These are phyloP conservation scores for Myriosclerotinia scirpicola DNA, from an alignment of 2,329 filamentous ascomycete species.

Conservation along the genomic window DNA sequence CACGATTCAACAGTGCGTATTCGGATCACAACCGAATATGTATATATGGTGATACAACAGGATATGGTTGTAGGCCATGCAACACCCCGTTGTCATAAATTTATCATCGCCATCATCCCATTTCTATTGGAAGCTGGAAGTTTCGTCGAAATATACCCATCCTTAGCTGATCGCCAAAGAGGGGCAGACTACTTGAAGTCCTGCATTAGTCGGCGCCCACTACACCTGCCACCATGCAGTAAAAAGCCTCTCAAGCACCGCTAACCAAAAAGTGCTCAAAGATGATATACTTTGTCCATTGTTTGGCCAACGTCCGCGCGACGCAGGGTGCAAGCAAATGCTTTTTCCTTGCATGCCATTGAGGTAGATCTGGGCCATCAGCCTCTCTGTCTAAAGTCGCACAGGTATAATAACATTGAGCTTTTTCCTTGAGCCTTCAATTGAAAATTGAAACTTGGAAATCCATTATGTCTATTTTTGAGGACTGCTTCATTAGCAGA, in stretches of 20 bases:
- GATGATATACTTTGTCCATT: neutral
- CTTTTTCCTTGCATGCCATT: neutral
- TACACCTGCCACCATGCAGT: neutral
- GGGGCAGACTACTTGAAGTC: neutral
- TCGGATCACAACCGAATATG: neutral
- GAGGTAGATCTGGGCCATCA: neutral
- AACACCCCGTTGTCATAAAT: conserved; percentile 3
- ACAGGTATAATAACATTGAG: neutral
- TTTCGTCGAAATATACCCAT: neutral
- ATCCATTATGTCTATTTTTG: neutral
- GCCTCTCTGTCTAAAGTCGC: neutral
- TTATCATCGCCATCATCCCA: neutral
- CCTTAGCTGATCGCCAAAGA: neutral
- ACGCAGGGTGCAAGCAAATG: neutral
- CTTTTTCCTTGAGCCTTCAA: neutral
- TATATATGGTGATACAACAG: neutral
- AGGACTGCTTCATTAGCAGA: neutral
- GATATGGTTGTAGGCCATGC: neutral
- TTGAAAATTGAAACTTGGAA: neutral
- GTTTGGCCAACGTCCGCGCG: neutral
- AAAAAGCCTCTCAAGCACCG: neutral
- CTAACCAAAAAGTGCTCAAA: neutral
- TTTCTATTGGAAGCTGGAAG: neutral
- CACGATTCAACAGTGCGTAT: neutral
- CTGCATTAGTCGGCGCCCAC: neutral